Conservation (phyloP, 2,329 filamentous ascomycete species). For the Talaromyces amestolkiae region DNA sequence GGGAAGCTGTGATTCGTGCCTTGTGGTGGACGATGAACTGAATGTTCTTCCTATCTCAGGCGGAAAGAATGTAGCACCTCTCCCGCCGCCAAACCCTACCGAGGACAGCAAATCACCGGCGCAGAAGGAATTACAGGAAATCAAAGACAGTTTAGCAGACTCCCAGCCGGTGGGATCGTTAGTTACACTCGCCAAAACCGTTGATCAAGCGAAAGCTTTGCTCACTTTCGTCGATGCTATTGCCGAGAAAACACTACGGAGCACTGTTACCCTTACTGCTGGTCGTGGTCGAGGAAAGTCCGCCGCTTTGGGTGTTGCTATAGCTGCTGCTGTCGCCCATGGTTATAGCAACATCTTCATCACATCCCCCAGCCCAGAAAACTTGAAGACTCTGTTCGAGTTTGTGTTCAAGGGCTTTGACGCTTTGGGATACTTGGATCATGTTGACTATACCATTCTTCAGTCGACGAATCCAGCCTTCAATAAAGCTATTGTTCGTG, state of each 20-base stretch:
- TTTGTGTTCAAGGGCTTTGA: slow-evolving; percentile 99
- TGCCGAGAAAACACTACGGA: slow-evolving; percentile 89
- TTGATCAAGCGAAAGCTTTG: slow-evolving; percentile 95
- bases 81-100: slow-evolving; percentile 73
- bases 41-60: slow-evolving; percentile 97
- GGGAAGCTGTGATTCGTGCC: slow-evolving; percentile 88
- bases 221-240: slow-evolving; percentile 96
- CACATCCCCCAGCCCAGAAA: slow-evolving; percentile 94
- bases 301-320: slow-evolving; percentile 87
- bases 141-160: slow-evolving; percentile 85
- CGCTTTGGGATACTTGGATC: slow-evolving; percentile 86
- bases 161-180: slow-evolving; percentile 82
- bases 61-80: slow-evolving; percentile 79
- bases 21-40: slow-evolving; percentile 95
- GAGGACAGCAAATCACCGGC: slow-evolving; percentile 69
- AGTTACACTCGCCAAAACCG: slow-evolving; percentile 79
- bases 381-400: slow-evolving; percentile 96
- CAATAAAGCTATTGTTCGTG: slow-evolving; percentile 96
- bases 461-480: slow-evolving; percentile 98
- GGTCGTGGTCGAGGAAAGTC: slow-evolving; percentile 96
- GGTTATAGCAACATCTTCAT: slow-evolving; percentile 99
- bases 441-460: slow-evolving; percentile 95
- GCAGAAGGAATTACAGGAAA: slow-evolving; percentile 71
- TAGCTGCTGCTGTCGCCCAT: slow-evolving; percentile 89
- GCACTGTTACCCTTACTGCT: slow-evolving; percentile 89